phyloP scores from a whole-genome alignment of 805 yeast genomes.

The Ogataea trehalophila region DNA sequence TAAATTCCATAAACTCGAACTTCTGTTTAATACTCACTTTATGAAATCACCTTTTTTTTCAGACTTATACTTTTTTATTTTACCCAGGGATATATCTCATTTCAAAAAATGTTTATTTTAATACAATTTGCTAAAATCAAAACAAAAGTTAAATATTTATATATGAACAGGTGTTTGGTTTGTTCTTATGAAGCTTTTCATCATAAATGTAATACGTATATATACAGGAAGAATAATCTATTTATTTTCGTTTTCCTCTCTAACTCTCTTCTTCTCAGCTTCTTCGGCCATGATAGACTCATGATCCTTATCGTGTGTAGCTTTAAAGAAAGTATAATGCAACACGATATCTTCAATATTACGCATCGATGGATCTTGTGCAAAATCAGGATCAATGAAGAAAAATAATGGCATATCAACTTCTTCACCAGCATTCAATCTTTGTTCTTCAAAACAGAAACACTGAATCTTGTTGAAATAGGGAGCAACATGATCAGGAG shows the following conservation, averaged over 20 bases:
- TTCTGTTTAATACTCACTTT: background rate
- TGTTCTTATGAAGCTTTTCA: background rate
- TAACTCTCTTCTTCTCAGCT: slow-evolving; percentile 5
- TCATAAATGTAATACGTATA: background rate
- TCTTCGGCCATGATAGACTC: slow-evolving; percentile 22
- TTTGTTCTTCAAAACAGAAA: slow-evolving; percentile 96
- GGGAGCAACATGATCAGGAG: slow-evolving; percentile 95
- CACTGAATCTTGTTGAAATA: slow-evolving; percentile 97
- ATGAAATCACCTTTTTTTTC: background rate
- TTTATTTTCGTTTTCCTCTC: background rate
- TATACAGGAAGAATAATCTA: background rate
- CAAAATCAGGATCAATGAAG: slow-evolving; percentile 94
- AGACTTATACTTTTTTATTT: background rate
- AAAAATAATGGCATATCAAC: slow-evolving; percentile 98
- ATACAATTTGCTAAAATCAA: background rate
- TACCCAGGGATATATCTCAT: background rate
- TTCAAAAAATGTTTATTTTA: too few species aligned
- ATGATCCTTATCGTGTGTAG: slow-evolving; percentile 32
- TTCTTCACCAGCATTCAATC: slow-evolving; percentile 90
- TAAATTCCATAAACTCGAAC: background rate
- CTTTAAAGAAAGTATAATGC: slow-evolving; percentile 88
- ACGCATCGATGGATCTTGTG: slow-evolving; percentile 87
- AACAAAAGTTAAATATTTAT: background rate
- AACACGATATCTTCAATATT: slow-evolving; percentile 84
- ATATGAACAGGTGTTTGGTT: background rate